Conservation (phyloP, 495 filamentous ascomycete genomes). For the Bathelium albidoporum region DNA sequence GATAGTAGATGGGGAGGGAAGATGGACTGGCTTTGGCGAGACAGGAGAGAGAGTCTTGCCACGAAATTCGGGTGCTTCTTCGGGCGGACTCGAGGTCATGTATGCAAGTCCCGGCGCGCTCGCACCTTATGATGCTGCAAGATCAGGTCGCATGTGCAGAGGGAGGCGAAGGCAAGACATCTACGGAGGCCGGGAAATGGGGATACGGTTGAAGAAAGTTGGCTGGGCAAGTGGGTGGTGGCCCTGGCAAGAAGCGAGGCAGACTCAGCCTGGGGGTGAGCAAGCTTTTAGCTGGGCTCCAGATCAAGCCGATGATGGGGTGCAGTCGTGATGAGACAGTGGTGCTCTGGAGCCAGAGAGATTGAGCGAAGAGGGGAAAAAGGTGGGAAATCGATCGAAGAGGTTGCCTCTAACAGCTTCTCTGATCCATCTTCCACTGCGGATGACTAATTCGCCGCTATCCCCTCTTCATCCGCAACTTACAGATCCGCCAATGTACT, state of each 20-base stretch:
- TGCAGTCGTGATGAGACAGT: too few species aligned
- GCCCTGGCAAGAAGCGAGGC: neutral
- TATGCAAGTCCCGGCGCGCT: constrained; percentile 19
- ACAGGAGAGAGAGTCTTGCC: constrained; percentile 61
- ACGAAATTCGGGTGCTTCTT: constrained; percentile 56
- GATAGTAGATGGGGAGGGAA: constrained; percentile 59
- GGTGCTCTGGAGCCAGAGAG: too few species aligned
- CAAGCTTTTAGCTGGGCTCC: too few species aligned
- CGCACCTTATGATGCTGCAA: neutral
- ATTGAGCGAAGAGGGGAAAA: too few species aligned
- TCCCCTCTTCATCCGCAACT: too few species aligned
- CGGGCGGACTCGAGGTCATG: constrained; percentile 55
- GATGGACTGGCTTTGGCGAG: constrained; percentile 59
- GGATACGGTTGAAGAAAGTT: neutral
- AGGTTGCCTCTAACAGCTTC: too few species aligned
- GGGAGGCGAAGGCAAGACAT: neutral
- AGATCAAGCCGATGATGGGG: too few species aligned
- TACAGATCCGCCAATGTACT: neutral
- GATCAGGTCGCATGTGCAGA: neutral
- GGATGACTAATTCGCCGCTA: too few species aligned
- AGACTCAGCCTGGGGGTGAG: neutral
- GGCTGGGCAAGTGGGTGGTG: neutral
- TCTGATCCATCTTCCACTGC: too few species aligned
- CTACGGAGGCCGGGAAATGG: neutral
- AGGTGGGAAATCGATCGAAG: too few species aligned